Percentiles rank a stretch among this genome's conserved stretches.
phyloP scores from a whole-genome alignment of 345 rosid genomes.

The Trapa bicornis region DNA sequence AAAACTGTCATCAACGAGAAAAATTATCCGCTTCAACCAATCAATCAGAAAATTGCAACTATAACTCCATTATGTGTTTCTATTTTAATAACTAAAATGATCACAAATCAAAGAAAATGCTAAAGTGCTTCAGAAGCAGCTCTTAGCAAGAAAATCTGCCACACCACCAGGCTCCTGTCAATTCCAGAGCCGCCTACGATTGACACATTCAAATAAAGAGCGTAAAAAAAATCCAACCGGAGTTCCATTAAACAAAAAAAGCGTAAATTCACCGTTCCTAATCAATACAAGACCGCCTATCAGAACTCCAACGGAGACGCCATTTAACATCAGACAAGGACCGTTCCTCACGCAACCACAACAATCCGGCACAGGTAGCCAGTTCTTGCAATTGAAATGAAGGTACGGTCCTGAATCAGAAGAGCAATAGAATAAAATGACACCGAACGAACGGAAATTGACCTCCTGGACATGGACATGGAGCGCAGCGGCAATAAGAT shows the following conservation, averaged over 20 bases:
- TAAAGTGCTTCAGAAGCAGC: background rate
- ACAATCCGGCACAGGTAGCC: background rate
- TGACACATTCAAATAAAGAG: background rate
- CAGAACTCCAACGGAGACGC: background rate
- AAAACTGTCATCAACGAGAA: background rate
- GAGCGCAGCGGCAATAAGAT: background rate
- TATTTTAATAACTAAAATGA: background rate
- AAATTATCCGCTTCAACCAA: background rate
- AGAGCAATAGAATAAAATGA: background rate
- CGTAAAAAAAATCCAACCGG: background rate
- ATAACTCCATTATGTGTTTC: background rate
- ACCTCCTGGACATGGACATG: conserved; percentile 9
- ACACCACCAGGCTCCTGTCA: background rate
- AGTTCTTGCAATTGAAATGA: background rate
- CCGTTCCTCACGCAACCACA: background rate
- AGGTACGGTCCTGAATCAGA: background rate
- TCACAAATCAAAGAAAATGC: background rate
- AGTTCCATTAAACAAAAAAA: background rate
- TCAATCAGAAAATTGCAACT: no score
- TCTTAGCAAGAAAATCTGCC: background rate
- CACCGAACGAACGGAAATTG: background rate
- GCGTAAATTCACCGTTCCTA: background rate
- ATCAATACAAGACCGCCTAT: background rate
- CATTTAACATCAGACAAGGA: background rate
- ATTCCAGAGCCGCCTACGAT: background rate